phyloP scores from a whole-genome alignment of 768 basidiomycete genomes.

The Hypholoma fasciculare region DNA sequence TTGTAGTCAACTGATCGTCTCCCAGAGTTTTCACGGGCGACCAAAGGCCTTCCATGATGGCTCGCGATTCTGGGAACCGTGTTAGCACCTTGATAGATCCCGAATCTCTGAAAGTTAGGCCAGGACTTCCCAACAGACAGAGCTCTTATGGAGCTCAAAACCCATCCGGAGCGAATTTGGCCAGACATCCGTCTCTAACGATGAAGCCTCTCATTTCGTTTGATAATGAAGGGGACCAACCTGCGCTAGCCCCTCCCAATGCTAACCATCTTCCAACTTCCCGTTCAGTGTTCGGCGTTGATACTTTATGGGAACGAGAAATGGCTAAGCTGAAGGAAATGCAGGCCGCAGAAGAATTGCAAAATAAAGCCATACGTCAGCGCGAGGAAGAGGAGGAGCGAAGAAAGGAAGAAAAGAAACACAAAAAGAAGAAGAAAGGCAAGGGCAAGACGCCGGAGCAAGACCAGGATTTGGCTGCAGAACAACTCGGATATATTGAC shows the following conservation, averaged over 20 bases:
- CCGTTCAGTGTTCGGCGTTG: constrained; percentile 90
- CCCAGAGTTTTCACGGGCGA: constrained; percentile 86
- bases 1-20: neutral
- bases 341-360: constrained; percentile 64
- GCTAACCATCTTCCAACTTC: constrained; percentile 28
- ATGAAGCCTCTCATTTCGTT: constrained; percentile 70
- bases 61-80: constrained; percentile 51
- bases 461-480: neutral
- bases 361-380: constrained; percentile 50
- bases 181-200: constrained; percentile 49
- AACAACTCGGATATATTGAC: neutral
- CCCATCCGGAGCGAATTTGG: constrained; percentile 27
- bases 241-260: constrained; percentile 8
- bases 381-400: constrained; percentile 47
- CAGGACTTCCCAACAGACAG: constrained; percentile 34
- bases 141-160: constrained; percentile 42
- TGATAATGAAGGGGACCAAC: constrained; percentile 51
- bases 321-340: constrained; percentile 78
- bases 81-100: constrained; percentile 78
- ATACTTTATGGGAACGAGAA: constrained; percentile 91
- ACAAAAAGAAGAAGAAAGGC: constrained; percentile 48
- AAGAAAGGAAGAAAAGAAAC: constrained; percentile 46
- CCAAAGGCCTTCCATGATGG: constrained; percentile 92
- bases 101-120: constrained; percentile 46
- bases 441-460: constrained; percentile 19